A percentile compares a stretch with the other conserved stretches of the same genome.
phyloP scores from a whole-genome alignment of 441 rosid genomes.

The Theobroma grandiflorum region DNA sequence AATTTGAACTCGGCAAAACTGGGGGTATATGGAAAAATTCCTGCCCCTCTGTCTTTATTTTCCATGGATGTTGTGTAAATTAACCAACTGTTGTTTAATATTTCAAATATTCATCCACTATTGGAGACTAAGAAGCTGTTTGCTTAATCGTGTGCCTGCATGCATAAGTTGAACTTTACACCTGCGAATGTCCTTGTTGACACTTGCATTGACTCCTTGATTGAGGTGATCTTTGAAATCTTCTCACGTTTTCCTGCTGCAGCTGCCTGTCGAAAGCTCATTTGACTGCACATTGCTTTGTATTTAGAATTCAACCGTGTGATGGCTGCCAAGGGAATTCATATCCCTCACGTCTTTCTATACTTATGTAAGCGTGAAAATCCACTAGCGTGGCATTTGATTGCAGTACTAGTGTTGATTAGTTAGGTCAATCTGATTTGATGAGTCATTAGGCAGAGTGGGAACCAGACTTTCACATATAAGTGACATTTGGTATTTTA shows the following conservation, averaged over 20 bases:
- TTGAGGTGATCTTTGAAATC: background rate
- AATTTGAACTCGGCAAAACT: conserved; percentile 30
- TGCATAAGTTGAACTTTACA: background rate
- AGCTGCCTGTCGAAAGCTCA: background rate
- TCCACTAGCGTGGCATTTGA: background rate
- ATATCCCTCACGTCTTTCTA: background rate
- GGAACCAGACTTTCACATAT: background rate
- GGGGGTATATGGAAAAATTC: conserved; percentile 45
- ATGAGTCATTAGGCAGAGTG: background rate
- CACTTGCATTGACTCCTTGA: background rate
- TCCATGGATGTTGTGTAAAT: conserved; percentile 55
- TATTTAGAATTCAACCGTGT: background rate
- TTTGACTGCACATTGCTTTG: background rate
- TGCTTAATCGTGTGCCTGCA: conserved; percentile 28
- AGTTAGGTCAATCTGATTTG: background rate
- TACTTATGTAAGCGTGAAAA: background rate
- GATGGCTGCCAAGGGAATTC: background rate
- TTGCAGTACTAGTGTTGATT: background rate
- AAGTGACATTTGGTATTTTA: too few relatives aligned
- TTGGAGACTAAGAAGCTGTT: conserved; percentile 20
- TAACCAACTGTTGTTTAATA: conserved; percentile 34
- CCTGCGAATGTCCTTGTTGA: background rate
- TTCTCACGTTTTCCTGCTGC: background rate
- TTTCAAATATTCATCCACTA: conserved; percentile 38
- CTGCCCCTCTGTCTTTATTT: conserved; percentile 35